Evolutionary conservation across 2,329 filamentous ascomycete genomes (phyloP).

Genomic region (Sphaerostilbella broomeana): DNA sequence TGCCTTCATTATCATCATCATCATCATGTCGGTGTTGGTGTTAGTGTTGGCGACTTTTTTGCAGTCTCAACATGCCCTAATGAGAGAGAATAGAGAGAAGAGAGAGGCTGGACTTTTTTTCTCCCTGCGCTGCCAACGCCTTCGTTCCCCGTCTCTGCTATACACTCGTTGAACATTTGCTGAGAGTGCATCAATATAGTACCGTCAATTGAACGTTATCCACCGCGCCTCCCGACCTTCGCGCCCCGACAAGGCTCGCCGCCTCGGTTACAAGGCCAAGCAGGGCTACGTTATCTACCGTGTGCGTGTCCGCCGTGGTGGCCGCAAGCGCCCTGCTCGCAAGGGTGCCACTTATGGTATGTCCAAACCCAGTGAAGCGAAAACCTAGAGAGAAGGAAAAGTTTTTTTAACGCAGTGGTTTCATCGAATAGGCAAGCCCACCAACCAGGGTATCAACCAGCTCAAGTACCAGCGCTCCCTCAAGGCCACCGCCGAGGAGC

Average conservation of each 20-base stretch:
- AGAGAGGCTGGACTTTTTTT: background rate
- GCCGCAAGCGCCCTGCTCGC: constrained; percentile 90
- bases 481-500: constrained; percentile 96
- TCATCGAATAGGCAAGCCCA: constrained; percentile 78
- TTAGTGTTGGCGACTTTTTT: no score
- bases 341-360: constrained; percentile 99
- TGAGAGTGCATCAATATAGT: constrained; percentile 99
- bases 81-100: background rate
- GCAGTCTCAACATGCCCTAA: no score
- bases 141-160: constrained; percentile 51
- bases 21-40: no score
- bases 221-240: constrained; percentile 97
- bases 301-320: constrained; percentile 95
- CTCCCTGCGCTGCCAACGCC: background rate
- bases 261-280: constrained; percentile 99
- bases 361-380: no score
- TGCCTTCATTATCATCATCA: no score
- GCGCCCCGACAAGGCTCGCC: constrained; percentile 99
- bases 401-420: background rate
- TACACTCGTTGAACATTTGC: constrained; percentile 99
- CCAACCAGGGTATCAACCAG: constrained; percentile 99
- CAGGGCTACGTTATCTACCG: constrained; percentile 99
- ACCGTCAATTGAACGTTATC: constrained; percentile 99
- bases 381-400: background rate
- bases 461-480: constrained; percentile 99